A percentile compares a stretch with the other conserved stretches of the same genome.
Evolutionary conservation across 2,329 filamentous ascomycete genomes (phyloP).

Genomic region (Cladophialophora immunda): DNA sequence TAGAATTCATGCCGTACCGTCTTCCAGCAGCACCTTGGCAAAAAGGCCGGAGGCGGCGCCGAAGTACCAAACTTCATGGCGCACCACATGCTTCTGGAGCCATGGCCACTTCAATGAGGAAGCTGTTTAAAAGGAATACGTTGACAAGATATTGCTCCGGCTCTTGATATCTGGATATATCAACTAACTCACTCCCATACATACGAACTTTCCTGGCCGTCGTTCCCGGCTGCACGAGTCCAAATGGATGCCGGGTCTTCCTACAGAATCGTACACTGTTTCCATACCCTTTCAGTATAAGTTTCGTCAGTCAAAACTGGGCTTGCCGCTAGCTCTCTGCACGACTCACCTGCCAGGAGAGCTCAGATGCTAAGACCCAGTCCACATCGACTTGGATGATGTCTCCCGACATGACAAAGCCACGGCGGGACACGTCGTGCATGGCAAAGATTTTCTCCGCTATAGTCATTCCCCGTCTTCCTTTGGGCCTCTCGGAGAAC

Average conservation of each 20-base stretch:
- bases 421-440: slow-evolving; percentile 50
- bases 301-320: slow-evolving; percentile 8
- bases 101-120: no score
- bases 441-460: slow-evolving; percentile 57
- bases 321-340: not conserved
- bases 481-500: slow-evolving; percentile 9
- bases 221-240: no score
- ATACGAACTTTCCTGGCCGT: no score
- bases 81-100: no score
- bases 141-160: no score
- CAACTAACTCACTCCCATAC: no score
- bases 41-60: no score
- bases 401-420: slow-evolving; percentile 50
- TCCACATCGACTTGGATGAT: slow-evolving; percentile 55
- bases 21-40: no score
- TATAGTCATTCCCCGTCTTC: slow-evolving; percentile 49
- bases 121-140: no score
- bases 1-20: no score
- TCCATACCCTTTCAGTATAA: slow-evolving; percentile 53
- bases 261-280: slow-evolving; percentile 50
- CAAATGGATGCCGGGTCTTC: slow-evolving; percentile 53
- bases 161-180: no score
- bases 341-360: slow-evolving; percentile 49
- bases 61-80: no score
- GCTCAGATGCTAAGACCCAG: slow-evolving; percentile 57